These are phyloP conservation scores for Picea sitchensis DNA, from an alignment of 75 land plant genomes.

Conservation along the genomic window DNA sequence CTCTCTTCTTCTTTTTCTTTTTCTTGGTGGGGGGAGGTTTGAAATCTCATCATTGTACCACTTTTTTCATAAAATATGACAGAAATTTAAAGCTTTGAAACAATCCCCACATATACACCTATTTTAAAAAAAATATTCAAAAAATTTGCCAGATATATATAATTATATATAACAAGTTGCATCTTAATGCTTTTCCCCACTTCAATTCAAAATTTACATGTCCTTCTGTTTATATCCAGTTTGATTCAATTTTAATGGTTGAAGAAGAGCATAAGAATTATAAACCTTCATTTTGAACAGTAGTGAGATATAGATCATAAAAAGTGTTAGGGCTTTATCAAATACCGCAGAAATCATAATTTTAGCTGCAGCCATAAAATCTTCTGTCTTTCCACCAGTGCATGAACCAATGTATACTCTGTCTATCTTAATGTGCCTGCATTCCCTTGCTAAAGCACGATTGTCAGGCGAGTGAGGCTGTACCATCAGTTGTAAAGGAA, in stretches of 20 bases:
- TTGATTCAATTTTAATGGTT: too few species aligned
- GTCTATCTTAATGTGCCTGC: constrained; percentile 90
- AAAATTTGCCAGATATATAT: not conserved
- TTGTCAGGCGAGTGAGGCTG: constrained; percentile 99
- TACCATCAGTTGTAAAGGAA: not conserved
- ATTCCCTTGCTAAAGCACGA: constrained; percentile 91
- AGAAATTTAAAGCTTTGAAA: not conserved
- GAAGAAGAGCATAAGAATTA: not conserved
- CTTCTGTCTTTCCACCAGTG: constrained; percentile 97
- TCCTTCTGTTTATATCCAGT: not conserved
- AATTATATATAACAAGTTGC: not conserved
- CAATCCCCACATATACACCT: not conserved
- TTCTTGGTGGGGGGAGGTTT: not conserved
- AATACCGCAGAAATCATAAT: constrained; percentile 65
- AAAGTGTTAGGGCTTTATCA: not conserved
- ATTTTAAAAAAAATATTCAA: not conserved
- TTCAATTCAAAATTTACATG: not conserved
- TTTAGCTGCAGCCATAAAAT: constrained; percentile 87
- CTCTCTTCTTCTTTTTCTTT: too few species aligned
- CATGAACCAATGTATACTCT: constrained; percentile 97
- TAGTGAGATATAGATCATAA: not conserved
- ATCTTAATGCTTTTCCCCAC: not conserved
- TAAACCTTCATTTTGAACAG: not conserved
- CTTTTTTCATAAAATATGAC: not conserved
- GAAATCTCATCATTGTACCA: not conserved